These are phyloP conservation scores for Rubia tinctorum DNA, from an alignment of 305 asterid genomes.

Conservation along the genomic window DNA sequence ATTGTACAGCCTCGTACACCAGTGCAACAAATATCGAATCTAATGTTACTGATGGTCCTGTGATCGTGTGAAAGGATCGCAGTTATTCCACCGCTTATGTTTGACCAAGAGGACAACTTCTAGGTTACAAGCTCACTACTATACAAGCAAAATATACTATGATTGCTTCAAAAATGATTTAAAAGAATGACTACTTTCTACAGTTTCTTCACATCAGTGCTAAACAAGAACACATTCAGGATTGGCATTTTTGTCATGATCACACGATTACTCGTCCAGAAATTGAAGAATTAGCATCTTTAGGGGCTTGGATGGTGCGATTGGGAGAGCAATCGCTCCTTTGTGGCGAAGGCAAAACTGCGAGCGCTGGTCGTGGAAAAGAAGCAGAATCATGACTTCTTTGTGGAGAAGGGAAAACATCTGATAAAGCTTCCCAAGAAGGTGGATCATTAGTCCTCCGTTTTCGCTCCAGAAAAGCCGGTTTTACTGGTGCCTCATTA, in stretches of 20 bases:
- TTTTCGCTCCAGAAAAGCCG: constrained; percentile 52
- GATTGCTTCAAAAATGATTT: background rate
- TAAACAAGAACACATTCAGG: background rate
- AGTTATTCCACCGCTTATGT: background rate
- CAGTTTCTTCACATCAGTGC: constrained; percentile 4
- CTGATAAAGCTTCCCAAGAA: constrained; percentile 56
- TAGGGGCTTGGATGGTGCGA: constrained; percentile 35
- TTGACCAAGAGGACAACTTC: constrained; percentile 7
- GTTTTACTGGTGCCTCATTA: constrained; percentile 39
- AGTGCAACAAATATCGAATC: background rate
- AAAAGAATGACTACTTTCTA: background rate
- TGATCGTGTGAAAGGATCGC: background rate
- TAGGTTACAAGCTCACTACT: background rate
- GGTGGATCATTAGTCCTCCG: constrained; percentile 29
- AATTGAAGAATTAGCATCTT: constrained; percentile 37
- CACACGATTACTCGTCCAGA: constrained; percentile 23
- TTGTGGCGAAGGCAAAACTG: constrained; percentile 52
- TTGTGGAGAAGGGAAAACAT: constrained; percentile 52
- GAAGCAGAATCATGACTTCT: constrained; percentile 44
- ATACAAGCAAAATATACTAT: constrained; percentile 2
- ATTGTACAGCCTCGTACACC: no score
- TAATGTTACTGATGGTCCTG: background rate
- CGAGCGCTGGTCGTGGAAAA: constrained; percentile 30
- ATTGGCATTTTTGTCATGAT: background rate
- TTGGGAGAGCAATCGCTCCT: constrained; percentile 29